Evolutionary conservation across 768 basidiomycete genomes (phyloP).

Genomic region (Hygrophorus pudorinus): DNA sequence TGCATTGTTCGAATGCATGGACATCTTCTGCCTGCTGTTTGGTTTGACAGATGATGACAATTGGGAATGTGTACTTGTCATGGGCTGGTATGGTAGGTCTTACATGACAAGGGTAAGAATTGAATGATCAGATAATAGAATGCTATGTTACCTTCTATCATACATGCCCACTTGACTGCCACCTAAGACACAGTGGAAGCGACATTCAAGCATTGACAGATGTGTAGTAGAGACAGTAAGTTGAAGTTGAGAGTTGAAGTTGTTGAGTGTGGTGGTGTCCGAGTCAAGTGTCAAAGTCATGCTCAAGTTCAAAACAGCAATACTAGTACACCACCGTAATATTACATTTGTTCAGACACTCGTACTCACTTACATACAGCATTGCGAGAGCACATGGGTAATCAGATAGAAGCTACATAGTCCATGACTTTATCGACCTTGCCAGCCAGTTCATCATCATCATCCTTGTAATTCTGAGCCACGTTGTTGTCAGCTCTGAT

Average conservation of each 20-base stretch:
- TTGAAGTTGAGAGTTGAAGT: too few species aligned
- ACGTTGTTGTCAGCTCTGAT: too few species aligned
- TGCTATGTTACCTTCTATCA: neutral
- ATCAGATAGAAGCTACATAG: too few species aligned
- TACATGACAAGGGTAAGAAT: neutral
- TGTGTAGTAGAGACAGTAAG: neutral
- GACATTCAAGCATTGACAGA: neutral
- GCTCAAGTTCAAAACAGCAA: too few species aligned
- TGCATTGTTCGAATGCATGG: neutral
- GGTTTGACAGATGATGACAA: neutral
- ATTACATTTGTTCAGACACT: too few species aligned
- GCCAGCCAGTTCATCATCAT: too few species aligned
- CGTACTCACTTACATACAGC: too few species aligned
- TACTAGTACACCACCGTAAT: too few species aligned
- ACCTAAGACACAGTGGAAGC: conserved; percentile 1
- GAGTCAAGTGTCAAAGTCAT: neutral
- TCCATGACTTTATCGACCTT: too few species aligned
- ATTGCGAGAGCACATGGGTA: too few species aligned
- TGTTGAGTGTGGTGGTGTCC: neutral
- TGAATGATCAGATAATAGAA: neutral
- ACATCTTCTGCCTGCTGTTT: neutral
- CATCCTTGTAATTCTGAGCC: too few species aligned
- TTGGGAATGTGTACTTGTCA: neutral
- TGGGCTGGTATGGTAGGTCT: neutral
- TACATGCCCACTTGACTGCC: neutral